Base-by-base conservation (phyloP, 2,329 filamentous ascomycete genomes). In the Penicillium verrucosum region DNA sequence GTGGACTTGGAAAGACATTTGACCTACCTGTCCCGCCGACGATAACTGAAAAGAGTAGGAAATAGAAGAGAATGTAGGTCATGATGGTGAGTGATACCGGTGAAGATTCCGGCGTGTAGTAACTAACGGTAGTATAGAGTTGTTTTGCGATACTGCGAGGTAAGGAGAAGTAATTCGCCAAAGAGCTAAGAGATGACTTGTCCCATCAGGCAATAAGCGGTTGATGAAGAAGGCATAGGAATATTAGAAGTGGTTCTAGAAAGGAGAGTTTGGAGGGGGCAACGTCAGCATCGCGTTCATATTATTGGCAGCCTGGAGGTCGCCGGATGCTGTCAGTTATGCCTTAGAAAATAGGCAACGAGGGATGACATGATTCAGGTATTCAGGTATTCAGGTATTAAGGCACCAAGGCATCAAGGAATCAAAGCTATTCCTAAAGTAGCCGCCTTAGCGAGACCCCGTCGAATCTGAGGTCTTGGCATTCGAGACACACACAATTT, bases 31-130 rank as follows among this genome's bases (percentile, higher is more conserved):
- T 94, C 58, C 86, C 88, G 63, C 83, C 69, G 65, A 92, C 70
- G 68, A 96, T 81, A 70, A 89, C 81, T 65, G 88, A 74, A 72
- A 96, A 83, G 69, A 85, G 85, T 62, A 92, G 73, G 66, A 84
- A 86, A 79, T 92, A 96, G 77, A 96, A 84, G 62, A 95, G 73
- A 79, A 92, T 66, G 61, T 70, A 94, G 61, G 79, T 81, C 90
- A 95, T 96, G 65, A 66, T 76, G 72, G 67, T 56, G 56, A 57
- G 36, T 51, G 37, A 32, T 23, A 27, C 30, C 11, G 29, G 41
- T 30, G 41, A 43, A 43, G 53, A 34, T 37, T 27, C 30, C 5
- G 23, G 30, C 10, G 48, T 51, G 14, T 32, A 27, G 29, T 43
- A 18, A 29, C 30, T 38, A 38, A 30, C 8, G 21, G 21, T 44